A percentile compares a stretch with the other conserved stretches of the same genome.
Evolutionary conservation across 106 monocot species (phyloP).

Genomic region (Dendrobium chrysotoxum): DNA sequence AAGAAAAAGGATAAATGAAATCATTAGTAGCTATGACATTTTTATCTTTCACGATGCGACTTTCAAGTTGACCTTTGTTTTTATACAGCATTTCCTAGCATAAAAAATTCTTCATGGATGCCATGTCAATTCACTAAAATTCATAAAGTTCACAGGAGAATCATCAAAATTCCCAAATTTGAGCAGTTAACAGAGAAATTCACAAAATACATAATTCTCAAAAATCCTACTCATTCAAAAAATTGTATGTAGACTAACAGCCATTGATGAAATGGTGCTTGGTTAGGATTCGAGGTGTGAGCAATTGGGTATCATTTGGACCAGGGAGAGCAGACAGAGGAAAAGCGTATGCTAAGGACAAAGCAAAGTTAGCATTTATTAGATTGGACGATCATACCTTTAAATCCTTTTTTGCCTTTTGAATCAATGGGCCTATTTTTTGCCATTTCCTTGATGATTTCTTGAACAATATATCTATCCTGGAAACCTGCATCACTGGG

Average conservation of each 20-base stretch:
- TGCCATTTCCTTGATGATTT: slow-evolving; percentile 98
- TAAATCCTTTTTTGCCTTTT: slow-evolving; percentile 80
- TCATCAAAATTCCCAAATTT: too few relatives aligned
- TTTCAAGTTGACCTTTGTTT: too few relatives aligned
- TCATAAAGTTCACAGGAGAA: too few relatives aligned
- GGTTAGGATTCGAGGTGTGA: not conserved
- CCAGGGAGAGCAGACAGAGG: not conserved
- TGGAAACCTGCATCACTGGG: slow-evolving; percentile 98
- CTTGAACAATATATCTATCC: slow-evolving; percentile 93
- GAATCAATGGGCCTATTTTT: slow-evolving; percentile 82
- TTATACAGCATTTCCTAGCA: too few relatives aligned
- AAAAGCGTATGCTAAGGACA: not conserved
- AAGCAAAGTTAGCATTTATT: not conserved
- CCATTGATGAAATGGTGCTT: not conserved
- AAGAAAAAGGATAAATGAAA: too few relatives aligned
- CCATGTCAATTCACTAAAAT: too few relatives aligned
- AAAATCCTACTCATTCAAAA: not conserved
- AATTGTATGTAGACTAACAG: not conserved
- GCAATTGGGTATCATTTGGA: not conserved
- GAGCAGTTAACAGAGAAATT: too few relatives aligned
- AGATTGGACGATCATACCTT: slow-evolving; percentile 41
- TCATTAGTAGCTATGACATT: too few relatives aligned
- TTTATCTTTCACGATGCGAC: too few relatives aligned
- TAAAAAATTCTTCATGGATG: too few relatives aligned
- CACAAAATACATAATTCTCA: too few relatives aligned